Conservation (phyloP, 768 basidiomycete species). For the Clitopilus passeckerianus region DNA sequence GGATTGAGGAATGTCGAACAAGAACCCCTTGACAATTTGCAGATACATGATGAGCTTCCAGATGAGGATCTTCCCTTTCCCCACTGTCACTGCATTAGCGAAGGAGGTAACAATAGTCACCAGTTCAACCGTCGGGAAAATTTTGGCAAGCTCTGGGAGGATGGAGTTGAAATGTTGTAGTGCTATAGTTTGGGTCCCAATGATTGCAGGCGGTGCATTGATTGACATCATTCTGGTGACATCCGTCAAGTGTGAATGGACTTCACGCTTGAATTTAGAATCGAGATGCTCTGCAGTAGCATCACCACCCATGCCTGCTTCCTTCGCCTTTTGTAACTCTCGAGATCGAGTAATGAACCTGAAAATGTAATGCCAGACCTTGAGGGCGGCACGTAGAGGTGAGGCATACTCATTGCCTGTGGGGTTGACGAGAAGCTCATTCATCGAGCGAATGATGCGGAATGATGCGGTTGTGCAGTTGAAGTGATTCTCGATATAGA, state of each 20-base stretch:
- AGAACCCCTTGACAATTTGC: conserved; percentile 82
- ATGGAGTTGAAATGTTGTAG: conserved; percentile 92
- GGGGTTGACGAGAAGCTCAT: conserved; percentile 70
- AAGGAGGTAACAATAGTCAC: conserved; percentile 85
- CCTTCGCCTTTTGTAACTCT: conserved; percentile 80
- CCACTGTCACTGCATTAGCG: conserved; percentile 72
- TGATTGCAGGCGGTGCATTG: conserved; percentile 75
- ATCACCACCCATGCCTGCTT: conserved; percentile 72
- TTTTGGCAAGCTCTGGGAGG: conserved; percentile 79
- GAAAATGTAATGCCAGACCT: conserved; percentile 97
- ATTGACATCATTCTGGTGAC: conserved; percentile 89
- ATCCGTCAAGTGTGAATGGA: conserved; percentile 69
- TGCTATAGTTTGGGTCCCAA: conserved; percentile 94
- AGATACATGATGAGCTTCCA: conserved; percentile 95
- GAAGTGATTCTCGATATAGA: conserved; percentile 91
- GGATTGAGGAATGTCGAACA: conserved; percentile 80
- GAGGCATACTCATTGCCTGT: conserved; percentile 69
- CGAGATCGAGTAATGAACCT: conserved; percentile 90
- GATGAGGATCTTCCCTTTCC: conserved; percentile 84
- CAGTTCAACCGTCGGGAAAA: conserved; percentile 78
- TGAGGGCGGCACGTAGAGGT: conserved; percentile 80
- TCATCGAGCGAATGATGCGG: conserved; percentile 86
- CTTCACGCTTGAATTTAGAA: conserved; percentile 76
- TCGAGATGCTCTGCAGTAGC: conserved; percentile 87
- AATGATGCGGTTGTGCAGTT: conserved; percentile 74